Evolutionary conservation across 371 early-diverging fungal genomes (phyloP).

Genomic region (Choanephora cucurbitarum): DNA sequence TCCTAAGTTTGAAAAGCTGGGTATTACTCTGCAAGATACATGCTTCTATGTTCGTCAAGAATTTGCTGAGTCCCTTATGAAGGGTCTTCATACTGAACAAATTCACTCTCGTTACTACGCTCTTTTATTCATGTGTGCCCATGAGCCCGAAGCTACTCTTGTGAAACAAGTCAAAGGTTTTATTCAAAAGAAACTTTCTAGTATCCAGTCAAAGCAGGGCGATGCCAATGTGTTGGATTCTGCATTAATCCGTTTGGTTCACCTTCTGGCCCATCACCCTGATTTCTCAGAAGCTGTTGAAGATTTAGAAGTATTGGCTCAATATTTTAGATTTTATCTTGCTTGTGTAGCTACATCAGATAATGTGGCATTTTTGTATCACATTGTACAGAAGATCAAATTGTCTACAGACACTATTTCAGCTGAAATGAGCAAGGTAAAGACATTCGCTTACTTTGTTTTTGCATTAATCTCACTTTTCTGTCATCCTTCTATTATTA

Average conservation of each 20-base stretch:
- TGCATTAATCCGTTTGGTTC: slow-evolving; percentile 69
- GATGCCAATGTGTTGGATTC: slow-evolving; percentile 55
- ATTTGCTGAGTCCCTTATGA: slow-evolving; percentile 73
- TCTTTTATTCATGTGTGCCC: slow-evolving; percentile 77
- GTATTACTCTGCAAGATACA: slow-evolving; percentile 71
- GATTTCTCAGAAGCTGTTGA: slow-evolving; percentile 72
- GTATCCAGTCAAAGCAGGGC: slow-evolving; percentile 10
- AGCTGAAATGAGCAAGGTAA: slow-evolving; percentile 55
- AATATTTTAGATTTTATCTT: slow-evolving; percentile 85
- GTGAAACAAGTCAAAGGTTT: slow-evolving; percentile 41
- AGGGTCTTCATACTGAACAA: slow-evolving; percentile 57
- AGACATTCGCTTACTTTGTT: no score
- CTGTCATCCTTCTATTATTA: no score
- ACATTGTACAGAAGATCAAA: slow-evolving; percentile 78
- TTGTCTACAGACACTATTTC: slow-evolving; percentile 64
- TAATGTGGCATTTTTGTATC: slow-evolving; percentile 83
- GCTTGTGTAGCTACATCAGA: slow-evolving; percentile 76
- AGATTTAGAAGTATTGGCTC: slow-evolving; percentile 51
- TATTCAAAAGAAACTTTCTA: slow-evolving; percentile 32
- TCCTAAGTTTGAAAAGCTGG: slow-evolving; percentile 59
- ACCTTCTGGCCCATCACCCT: slow-evolving; percentile 89
- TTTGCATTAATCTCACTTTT: no score
- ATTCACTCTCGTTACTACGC: slow-evolving; percentile 73
- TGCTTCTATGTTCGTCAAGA: slow-evolving; percentile 81
- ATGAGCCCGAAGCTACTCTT: slow-evolving; percentile 81